Base-by-base conservation (phyloP, 1,284 basidiomycete genomes). In the Trametes polyzona region DNA sequence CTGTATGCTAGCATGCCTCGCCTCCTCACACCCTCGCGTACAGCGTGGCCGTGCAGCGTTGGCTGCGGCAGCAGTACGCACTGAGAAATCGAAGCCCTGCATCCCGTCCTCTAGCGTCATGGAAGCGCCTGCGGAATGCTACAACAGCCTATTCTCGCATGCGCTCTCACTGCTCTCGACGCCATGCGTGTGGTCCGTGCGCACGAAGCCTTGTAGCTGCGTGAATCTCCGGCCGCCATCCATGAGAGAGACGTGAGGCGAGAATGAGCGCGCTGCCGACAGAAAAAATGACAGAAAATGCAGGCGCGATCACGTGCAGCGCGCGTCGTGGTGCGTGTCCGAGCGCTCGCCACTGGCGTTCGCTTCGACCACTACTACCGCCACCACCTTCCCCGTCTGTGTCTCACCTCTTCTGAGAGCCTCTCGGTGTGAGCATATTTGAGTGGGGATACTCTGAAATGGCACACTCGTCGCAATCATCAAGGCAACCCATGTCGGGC, bases 401-500 rank as follows among this genome's bases (percentile, higher is more conserved):
- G 3, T 21, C 1, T 30, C 19, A 4, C 10, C 16, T 17, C 24
- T 29, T 12, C 2, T 6, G 9, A 5, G n/a, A 21, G 16, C 46
- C 42, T 12, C 10, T 10, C 24, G 42, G 51, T 42, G 16, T 56
- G n/a, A n/a, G n/a, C n/a, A n/a, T n/a, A n/a, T n/a, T n/a, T n/a
- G n/a, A n/a, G n/a, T n/a, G n/a, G n/a, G n/a, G n/a, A n/a, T n/a
- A n/a, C n/a, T n/a, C n/a, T n/a, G n/a, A n/a, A n/a, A n/a, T n/a
- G n/a, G n/a, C n/a, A n/a, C n/a, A n/a, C n/a, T n/a, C 55, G 44
- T 26, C 57, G 6, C 29, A 46, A 0, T 21, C 58, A 2, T 26
- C 52, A 4, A 72, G 67, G 36, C 68, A 70, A 40, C 62, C 65
- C 23, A 70, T 69, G 59, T 73, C 71, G 0, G 71, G 71, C 2